Conservation (phyloP, 1,139 yeast species). For the Zygosaccharomyces pseudobailii region DNA sequence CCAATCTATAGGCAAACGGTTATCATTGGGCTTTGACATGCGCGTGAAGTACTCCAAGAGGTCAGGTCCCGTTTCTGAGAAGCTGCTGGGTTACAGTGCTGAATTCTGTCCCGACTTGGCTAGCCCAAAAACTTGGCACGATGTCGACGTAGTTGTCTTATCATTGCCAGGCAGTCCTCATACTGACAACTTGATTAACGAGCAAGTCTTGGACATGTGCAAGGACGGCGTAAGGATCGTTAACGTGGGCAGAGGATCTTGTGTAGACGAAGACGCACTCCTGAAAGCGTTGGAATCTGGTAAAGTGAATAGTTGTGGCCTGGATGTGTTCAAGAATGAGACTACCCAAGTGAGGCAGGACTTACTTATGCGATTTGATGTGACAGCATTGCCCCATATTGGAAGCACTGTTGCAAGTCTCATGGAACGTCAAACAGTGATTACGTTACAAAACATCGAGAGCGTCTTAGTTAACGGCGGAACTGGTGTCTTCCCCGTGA, state of each 20-base stretch:
- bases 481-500: slow-evolving; percentile 25
- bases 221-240: slow-evolving; percentile 60
- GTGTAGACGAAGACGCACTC: slow-evolving; percentile 69
- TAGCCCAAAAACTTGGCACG: slow-evolving; percentile 35
- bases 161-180: slow-evolving; percentile 64
- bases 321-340: slow-evolving; percentile 75
- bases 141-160: slow-evolving; percentile 55
- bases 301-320: slow-evolving; percentile 65
- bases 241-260: slow-evolving; percentile 74
- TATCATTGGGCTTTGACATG: slow-evolving; percentile 57
- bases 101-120: slow-evolving; percentile 41
- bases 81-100: slow-evolving; percentile 45
- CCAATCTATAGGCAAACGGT: slow-evolving; percentile 53
- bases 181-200: slow-evolving; percentile 54
- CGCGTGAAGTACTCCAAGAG: slow-evolving; percentile 60
- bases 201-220: slow-evolving; percentile 40
- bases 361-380: slow-evolving; percentile 57
- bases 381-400: slow-evolving; percentile 69
- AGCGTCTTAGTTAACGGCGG: slow-evolving; percentile 36
- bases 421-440: slow-evolving; percentile 40
- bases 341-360: slow-evolving; percentile 49
- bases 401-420: slow-evolving; percentile 62
- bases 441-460: slow-evolving; percentile 46
- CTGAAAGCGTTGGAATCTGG: slow-evolving; percentile 64
- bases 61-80: slow-evolving; percentile 39